A percentile compares a stretch with the other conserved stretches of the same genome.
phyloP scores from a whole-genome alignment of 805 yeast species.

The Clavispora phyllophila region DNA sequence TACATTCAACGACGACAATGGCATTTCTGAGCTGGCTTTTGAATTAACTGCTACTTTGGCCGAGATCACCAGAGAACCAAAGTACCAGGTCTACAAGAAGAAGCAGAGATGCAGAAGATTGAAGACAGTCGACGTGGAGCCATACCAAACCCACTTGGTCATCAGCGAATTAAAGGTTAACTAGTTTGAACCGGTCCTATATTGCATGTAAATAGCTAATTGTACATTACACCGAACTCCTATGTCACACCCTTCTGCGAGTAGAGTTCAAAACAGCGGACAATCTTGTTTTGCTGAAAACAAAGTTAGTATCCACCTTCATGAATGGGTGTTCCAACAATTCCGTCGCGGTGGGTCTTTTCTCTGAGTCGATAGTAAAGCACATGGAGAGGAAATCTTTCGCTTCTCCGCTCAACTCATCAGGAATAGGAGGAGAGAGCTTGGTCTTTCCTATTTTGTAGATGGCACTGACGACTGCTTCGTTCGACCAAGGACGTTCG shows the following conservation, averaged over 20 bases:
- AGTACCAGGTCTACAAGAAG: constrained; percentile 49
- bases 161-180: constrained; percentile 65
- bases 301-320: constrained; percentile 35
- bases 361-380: constrained; percentile 69
- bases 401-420: constrained; percentile 72
- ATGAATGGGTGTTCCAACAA: constrained; percentile 54
- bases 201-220: constrained; percentile 10
- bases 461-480: constrained; percentile 92
- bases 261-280: constrained; percentile 42
- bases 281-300: constrained; percentile 52
- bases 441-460: constrained; percentile 81
- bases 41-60: constrained; percentile 70
- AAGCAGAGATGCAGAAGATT: constrained; percentile 77
- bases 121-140: constrained; percentile 69
- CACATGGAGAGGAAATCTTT: constrained; percentile 69
- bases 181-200: constrained; percentile 8
- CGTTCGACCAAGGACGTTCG: constrained; percentile 93
- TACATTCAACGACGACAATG: constrained; percentile 48
- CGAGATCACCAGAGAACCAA: constrained; percentile 82
- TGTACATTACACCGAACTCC: constrained; percentile 1
- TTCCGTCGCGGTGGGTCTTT: constrained; percentile 79
- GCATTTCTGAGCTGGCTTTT: constrained; percentile 46
- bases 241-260: constrained; percentile 5
- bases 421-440: constrained; percentile 93
- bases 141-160: constrained; percentile 70